Percentiles rank a stretch among this genome's conserved stretches.
These are phyloP conservation scores for Balansia obtecta DNA, from an alignment of 2,329 filamentous ascomycete genomes.

Conservation along the genomic window DNA sequence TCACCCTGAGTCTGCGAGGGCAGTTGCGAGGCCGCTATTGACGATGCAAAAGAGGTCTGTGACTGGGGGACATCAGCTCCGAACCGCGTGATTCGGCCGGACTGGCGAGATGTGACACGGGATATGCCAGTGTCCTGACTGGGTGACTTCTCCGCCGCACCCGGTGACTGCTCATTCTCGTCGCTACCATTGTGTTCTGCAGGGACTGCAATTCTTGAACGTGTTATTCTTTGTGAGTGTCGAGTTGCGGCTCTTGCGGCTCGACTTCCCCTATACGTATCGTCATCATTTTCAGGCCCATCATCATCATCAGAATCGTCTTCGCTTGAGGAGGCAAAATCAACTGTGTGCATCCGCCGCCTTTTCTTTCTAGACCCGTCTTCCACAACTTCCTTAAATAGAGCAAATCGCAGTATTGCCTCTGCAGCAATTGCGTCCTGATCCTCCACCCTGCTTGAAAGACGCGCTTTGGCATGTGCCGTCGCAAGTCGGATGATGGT, in stretches of 20 bases:
- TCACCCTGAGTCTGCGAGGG: slow-evolving; percentile 31
- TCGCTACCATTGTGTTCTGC: slow-evolving; percentile 19
- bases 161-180: slow-evolving; percentile 9
- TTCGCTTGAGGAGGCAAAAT: slow-evolving; percentile 45
- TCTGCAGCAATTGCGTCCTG: slow-evolving; percentile 82
- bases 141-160: neutral
- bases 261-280: slow-evolving; percentile 36
- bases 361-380: slow-evolving; percentile 73
- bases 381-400: slow-evolving; percentile 90
- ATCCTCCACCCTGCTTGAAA: slow-evolving; percentile 82
- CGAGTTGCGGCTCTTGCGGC: slow-evolving; percentile 15
- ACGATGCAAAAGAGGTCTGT: slow-evolving; percentile 63
- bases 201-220: slow-evolving; percentile 4
- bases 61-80: slow-evolving; percentile 27
- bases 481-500: slow-evolving; percentile 97
- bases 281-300: slow-evolving; percentile 42
- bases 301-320: slow-evolving; percentile 47
- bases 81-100: slow-evolving; percentile 24
- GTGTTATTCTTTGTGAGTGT: neutral
- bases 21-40: slow-evolving; percentile 62
- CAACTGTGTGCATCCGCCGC: slow-evolving; percentile 52
- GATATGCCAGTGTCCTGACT: neutral
- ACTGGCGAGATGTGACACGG: slow-evolving; percentile 27
- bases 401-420: slow-evolving; percentile 78
- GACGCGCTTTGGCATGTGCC: slow-evolving; percentile 82